phyloP scores from a whole-genome alignment of 2,329 filamentous ascomycete species.

The Xylaria sp. region DNA sequence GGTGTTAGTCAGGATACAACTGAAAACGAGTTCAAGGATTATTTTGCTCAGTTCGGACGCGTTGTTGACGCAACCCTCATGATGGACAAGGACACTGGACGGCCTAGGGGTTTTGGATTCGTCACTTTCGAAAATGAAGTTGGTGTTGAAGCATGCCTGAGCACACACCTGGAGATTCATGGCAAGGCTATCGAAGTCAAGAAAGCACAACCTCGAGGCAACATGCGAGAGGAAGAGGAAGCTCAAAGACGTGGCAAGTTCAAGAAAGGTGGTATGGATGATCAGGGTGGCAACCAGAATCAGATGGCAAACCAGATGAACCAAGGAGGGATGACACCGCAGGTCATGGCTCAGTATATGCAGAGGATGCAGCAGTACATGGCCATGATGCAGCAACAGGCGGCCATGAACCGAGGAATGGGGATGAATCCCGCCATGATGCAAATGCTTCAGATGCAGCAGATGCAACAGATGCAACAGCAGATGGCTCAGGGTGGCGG shows the following conservation, averaged over 20 bases:
- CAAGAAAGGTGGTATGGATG: conserved; percentile 62
- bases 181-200: conserved; percentile 98
- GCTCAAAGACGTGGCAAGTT: conserved; percentile 70
- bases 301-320: conserved; percentile 49
- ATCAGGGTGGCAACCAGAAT: conserved; percentile 46
- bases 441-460: conserved; percentile 80
- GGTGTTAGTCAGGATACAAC: conserved; percentile 97
- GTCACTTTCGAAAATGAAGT: conserved; percentile 97
- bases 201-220: conserved; percentile 94
- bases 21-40: conserved; percentile 94
- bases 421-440: conserved; percentile 80
- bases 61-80: conserved; percentile 98
- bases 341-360: conserved; percentile 98
- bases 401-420: conserved; percentile 82
- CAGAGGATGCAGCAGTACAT: conserved; percentile 99
- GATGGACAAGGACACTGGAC: conserved; percentile 99
- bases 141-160: conserved; percentile 90
- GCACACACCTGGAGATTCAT: conserved; percentile 86
- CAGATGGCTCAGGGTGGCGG: conserved; percentile 54
- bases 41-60: conserved; percentile 95
- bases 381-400: conserved; percentile 91
- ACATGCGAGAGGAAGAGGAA: conserved; percentile 90
- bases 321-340: conserved; percentile 79
- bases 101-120: conserved; percentile 95
- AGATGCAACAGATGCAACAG: conserved; percentile 74